Percentiles rank a stretch among this genome's conserved stretches.
Conservation (phyloP, 192 early-diverging fungal species). For the Cladochytrium replicatum region DNA sequence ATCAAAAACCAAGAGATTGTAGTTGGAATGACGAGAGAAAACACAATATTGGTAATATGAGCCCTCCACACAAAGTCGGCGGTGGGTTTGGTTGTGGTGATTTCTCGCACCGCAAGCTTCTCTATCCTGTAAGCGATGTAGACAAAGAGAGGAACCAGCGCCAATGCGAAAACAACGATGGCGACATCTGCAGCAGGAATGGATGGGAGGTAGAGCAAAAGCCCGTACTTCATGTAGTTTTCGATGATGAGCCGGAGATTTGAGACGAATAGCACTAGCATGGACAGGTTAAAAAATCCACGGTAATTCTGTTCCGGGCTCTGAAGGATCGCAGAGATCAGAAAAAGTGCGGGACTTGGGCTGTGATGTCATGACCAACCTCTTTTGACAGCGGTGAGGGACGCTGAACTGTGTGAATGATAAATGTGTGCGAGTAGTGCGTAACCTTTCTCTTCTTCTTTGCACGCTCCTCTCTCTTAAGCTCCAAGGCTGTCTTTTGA, state of each 20-base stretch:
- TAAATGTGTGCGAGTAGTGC: conserved; percentile 16
- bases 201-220: conserved; percentile 63
- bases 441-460: no score
- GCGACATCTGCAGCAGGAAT: conserved; percentile 16
- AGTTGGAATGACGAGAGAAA: conserved; percentile 9
- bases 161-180: conserved; percentile 9
- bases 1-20: conserved; percentile 17
- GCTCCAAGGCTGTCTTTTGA: no score
- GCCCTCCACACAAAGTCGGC: background rate
- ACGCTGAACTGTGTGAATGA: conserved; percentile 18
- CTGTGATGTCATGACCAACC: conserved; percentile 14
- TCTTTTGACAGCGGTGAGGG: conserved; percentile 73
- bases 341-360: background rate
- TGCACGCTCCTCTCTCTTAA: no score
- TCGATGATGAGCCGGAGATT: conserved; percentile 78
- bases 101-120: conserved; percentile 24
- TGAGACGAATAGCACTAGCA: conserved; percentile 71
- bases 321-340: conserved; percentile 6
- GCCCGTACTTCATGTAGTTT: conserved; percentile 82
- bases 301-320: conserved; percentile 74
- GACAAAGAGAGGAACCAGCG: conserved; percentile 2
- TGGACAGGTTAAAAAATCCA: conserved; percentile 68
- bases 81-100: background rate
- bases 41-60: conserved; percentile 7
- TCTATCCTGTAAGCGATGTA: conserved; percentile 52